phyloP scores from a whole-genome alignment of 83 land plant species.

The Larix sibirica region DNA sequence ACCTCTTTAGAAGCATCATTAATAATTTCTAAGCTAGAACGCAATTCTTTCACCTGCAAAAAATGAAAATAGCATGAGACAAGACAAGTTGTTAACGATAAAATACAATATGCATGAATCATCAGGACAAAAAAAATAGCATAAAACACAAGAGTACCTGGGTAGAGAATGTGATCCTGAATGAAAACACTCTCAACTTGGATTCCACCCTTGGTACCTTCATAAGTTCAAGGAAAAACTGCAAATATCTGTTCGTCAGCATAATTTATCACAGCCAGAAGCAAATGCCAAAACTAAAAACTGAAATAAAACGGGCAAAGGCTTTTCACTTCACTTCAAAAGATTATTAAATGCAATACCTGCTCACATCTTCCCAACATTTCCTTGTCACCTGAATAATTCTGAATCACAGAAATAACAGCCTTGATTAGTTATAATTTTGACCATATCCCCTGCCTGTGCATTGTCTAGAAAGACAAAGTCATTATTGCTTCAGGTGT shows the following conservation, averaged over 20 bases:
- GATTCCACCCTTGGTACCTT: slow-evolving; percentile 98
- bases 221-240: slow-evolving; percentile 99
- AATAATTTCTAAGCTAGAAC: slow-evolving; percentile 62
- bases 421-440: background rate
- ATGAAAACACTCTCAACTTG: slow-evolving; percentile 93
- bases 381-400: slow-evolving; percentile 73
- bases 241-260: slow-evolving; percentile 18
- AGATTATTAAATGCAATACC: slow-evolving; percentile 42
- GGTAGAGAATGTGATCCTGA: slow-evolving; percentile 80
- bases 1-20: slow-evolving; percentile 93
- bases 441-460: background rate
- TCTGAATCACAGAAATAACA: slow-evolving; percentile 42
- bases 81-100: background rate
- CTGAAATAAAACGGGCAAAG: slow-evolving; percentile 9
- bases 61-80: background rate
- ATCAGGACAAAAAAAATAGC: background rate
- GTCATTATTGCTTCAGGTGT: background rate
- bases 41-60: slow-evolving; percentile 81
- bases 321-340: background rate
- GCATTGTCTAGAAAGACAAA: background rate
- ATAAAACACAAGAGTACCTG: slow-evolving; percentile 64
- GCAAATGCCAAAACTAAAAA: background rate
- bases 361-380: slow-evolving; percentile 92
- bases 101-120: background rate
- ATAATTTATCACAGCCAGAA: background rate